Evolutionary conservation across 2,329 filamentous ascomycete genomes (phyloP), one percentile per base, ranked within the genome.

Genomic region (Erysiphe neolycopersici): DNA sequence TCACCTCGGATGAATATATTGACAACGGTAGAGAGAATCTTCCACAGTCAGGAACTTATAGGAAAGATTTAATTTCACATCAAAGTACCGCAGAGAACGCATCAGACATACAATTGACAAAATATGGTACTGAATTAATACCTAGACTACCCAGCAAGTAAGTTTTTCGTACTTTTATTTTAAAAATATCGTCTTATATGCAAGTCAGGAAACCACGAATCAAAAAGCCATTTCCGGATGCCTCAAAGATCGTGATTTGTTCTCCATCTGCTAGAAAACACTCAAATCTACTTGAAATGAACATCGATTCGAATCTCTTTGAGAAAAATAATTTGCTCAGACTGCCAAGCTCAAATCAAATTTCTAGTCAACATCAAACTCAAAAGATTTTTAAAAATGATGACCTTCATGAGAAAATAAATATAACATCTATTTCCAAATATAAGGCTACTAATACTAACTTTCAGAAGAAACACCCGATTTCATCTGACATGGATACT

Each of bases 161-260:
- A 42, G 32, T 35, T 35, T 1, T 17, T 12, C 5, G 13, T 12
- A 38, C 18, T 17, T 13, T 17, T 41, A 6, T 19, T 19, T 22
- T 22, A 31, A 31, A 5, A 31, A 35, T 38, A 14, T 12, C 29
- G 5, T n/a, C 42, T 38, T 17, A 43, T 37, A 38, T 38, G n/a
- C 22, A 63, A 55, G 9, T 17, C 26, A 44, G 43, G 17, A 44
- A 40, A 16, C 43, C 37, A 22, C 32, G 44, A 40, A 45, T 47
- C 11, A 47, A 44, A 32, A 43, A 44, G 17, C 42, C 42, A 18
- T 47, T 47, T 32, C 41, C 38, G 16, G 43, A 46, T 16, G 38
- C 30, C 8, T 38, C 17, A 16, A 41, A 38, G 12, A 17, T 32
- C 17, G 6, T 16, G 17, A 32, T 10, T 31, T 30, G 9, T 33